Percentiles rank a stretch among this genome's conserved stretches.
phyloP scores from a whole-genome alignment of 768 basidiomycete genomes.

The Galerina marginata region DNA sequence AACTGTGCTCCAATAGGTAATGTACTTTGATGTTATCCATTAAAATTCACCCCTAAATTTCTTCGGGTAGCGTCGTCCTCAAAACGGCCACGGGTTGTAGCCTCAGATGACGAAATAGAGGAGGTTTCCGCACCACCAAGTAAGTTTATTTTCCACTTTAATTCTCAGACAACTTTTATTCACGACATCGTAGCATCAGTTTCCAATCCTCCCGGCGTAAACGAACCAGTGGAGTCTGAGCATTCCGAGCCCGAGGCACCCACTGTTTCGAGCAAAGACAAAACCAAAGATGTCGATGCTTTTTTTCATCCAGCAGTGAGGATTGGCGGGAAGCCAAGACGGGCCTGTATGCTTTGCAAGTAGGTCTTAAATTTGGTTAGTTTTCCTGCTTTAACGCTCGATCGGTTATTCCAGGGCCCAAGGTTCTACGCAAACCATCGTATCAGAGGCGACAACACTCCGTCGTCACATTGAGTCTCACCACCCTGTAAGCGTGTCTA shows the following conservation, averaged over 20 bases:
- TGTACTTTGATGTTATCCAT: not conserved
- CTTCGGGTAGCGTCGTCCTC: too few species aligned
- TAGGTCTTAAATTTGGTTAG: not conserved
- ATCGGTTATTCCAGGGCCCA: not conserved
- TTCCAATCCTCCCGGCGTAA: not conserved
- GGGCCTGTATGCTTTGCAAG: not conserved
- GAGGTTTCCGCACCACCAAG: too few species aligned
- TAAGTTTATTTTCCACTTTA: not conserved
- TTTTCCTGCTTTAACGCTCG: not conserved
- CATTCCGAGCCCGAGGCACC: not conserved
- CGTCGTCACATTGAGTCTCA: not conserved
- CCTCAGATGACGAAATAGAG: too few species aligned
- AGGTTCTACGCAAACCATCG: not conserved
- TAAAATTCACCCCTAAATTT: too few species aligned
- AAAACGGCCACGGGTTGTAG: too few species aligned
- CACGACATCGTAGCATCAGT: not conserved
- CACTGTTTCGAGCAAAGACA: not conserved
- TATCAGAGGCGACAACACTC: not conserved
- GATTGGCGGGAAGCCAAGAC: not conserved
- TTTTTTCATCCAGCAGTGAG: not conserved
- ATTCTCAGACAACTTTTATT: not conserved
- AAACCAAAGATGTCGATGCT: not conserved
- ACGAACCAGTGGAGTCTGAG: not conserved
- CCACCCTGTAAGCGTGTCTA: not conserved
- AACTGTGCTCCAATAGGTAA: not conserved